A percentile compares a stretch with the other conserved stretches of the same genome.
Conservation (phyloP, 202 grass and related monocot genomes). For the Dendrocalamus latiflorus region DNA sequence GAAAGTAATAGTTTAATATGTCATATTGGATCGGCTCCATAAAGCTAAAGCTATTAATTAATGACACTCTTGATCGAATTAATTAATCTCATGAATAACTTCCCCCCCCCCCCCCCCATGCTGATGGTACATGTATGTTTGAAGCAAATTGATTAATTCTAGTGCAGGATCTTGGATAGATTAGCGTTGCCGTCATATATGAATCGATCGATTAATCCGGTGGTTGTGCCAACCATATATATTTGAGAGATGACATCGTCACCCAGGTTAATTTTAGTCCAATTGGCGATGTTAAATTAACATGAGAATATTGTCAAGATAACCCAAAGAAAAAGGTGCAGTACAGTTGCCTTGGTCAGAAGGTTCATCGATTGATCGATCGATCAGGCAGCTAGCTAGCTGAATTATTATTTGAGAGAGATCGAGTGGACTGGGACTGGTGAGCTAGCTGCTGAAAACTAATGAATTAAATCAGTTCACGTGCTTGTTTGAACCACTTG, state of each 20-base stretch:
- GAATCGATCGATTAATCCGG: background rate
- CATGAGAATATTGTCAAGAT: background rate
- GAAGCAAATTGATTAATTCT: background rate
- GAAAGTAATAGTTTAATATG: too few species aligned
- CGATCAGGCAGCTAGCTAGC: background rate
- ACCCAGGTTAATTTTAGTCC: background rate
- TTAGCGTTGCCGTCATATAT: background rate
- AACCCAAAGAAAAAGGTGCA: background rate
- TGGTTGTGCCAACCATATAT: too few species aligned
- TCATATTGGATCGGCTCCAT: too few species aligned
- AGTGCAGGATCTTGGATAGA: background rate
- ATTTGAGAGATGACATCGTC: background rate
- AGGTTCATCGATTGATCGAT: background rate
- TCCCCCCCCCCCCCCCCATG: too few species aligned
- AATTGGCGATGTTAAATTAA: background rate
- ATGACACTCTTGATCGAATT: too few species aligned
- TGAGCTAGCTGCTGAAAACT: too few species aligned
- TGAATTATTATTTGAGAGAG: too few species aligned
- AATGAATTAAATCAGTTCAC: too few species aligned
- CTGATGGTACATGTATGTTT: background rate
- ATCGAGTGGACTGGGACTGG: too few species aligned
- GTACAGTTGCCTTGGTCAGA: conserved; percentile 20
- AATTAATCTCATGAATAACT: background rate
- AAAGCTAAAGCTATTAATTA: too few species aligned
- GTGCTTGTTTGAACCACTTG: conserved; percentile 7